A percentile compares a stretch with the other conserved stretches of the same genome.
phyloP scores from a whole-genome alignment of 169 alveolate genomes.

The Plasmodium gallinaceum region DNA sequence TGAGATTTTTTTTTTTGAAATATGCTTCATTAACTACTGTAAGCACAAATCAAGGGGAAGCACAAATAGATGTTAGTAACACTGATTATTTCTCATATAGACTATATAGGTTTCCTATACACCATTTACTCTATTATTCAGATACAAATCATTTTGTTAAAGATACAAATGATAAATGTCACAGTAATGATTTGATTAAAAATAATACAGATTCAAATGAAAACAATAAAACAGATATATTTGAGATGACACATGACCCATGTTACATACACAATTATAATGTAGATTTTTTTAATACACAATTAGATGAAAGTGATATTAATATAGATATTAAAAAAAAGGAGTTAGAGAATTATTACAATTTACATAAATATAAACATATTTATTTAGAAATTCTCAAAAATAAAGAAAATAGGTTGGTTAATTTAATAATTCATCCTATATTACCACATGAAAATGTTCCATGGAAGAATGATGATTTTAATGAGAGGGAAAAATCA shows the following conservation, averaged over 20 bases:
- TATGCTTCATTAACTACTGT: conserved; percentile 82
- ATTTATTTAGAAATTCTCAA: conserved; percentile 82
- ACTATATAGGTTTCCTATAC: conserved; percentile 79
- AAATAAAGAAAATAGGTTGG: conserved; percentile 78
- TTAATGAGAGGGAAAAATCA: conserved; percentile 77
- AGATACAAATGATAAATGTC: not conserved
- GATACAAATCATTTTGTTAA: conserved; percentile 6
- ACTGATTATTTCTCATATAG: conserved; percentile 78
- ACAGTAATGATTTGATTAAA: no score
- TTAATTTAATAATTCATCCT: conserved; percentile 82
- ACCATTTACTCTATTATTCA: conserved; percentile 12
- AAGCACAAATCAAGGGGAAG: conserved; percentile 84
- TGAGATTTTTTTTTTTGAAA: conserved; percentile 81
- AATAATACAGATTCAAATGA: no score
- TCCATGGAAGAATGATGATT: conserved; percentile 80
- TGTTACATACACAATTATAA: conserved; percentile 63
- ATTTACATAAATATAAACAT: conserved; percentile 65
- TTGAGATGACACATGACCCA: conserved; percentile 38
- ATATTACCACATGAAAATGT: conserved; percentile 79
- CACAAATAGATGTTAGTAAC: conserved; percentile 79
- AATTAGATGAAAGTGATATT: conserved; percentile 53
- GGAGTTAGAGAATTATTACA: conserved; percentile 45
- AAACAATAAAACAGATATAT: no score
- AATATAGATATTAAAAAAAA: conserved; percentile 20
- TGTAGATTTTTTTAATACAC: conserved; percentile 31